Evolutionary conservation across 2,329 filamentous ascomycete species (phyloP).

Genomic region (Paraphoma sp.): DNA sequence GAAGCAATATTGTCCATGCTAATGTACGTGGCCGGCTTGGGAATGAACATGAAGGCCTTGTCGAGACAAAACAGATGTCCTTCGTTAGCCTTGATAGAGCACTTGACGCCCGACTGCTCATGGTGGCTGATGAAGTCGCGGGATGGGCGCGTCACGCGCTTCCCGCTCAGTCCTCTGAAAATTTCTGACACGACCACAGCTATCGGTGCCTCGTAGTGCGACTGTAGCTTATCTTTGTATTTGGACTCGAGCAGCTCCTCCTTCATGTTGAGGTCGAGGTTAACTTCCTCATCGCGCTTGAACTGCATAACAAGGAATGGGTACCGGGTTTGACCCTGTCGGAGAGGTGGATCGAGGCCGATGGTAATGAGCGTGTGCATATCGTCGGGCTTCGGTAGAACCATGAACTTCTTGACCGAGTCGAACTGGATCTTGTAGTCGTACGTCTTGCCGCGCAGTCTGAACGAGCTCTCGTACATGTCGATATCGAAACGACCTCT

Average conservation of each 20-base stretch:
- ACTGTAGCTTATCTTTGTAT: constrained; percentile 87
- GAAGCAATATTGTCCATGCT: constrained; percentile 91
- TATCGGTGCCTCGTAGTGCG: constrained; percentile 87
- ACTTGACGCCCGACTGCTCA: constrained; percentile 94
- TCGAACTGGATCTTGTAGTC: constrained; percentile 99
- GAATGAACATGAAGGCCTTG: constrained; percentile 98
- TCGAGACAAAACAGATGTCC: constrained; percentile 96
- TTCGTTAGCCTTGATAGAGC: constrained; percentile 99
- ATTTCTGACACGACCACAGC: constrained; percentile 94
- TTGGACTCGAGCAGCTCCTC: constrained; percentile 83
- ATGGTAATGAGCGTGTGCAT: constrained; percentile 94
- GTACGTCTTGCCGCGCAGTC: constrained; percentile 97
- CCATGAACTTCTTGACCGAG: constrained; percentile 97
- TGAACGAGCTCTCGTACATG: constrained; percentile 98
- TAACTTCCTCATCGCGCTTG: constrained; percentile 96
- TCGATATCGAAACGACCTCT: constrained; percentile 99
- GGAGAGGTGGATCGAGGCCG: constrained; percentile 90
- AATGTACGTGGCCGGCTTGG: constrained; percentile 97
- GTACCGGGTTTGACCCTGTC: constrained; percentile 96
- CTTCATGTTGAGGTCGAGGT: constrained; percentile 94
- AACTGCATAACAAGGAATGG: constrained; percentile 99
- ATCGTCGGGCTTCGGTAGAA: constrained; percentile 98
- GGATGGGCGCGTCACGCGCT: constrained; percentile 92
- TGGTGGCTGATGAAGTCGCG: constrained; percentile 96
- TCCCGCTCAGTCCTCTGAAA: constrained; percentile 91